Evolutionary conservation across 2,329 filamentous ascomycete genomes (phyloP), one percentile per base, ranked within the genome.

Genomic region (Talaromyces islandicus): DNA sequence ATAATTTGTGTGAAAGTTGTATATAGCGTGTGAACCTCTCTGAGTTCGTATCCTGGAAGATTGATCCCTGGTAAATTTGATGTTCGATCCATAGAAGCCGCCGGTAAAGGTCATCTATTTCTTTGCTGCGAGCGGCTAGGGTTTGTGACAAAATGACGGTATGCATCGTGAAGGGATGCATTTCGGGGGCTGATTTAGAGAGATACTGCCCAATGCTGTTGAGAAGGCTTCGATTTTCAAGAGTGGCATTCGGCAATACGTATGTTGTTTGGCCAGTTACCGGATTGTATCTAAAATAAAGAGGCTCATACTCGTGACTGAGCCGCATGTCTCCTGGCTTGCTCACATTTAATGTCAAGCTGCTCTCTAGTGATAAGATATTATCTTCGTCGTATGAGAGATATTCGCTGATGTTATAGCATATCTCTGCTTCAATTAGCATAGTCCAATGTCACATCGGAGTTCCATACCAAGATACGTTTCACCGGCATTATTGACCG

Each of bases 81-180:
- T 62, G 63, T 32, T 66, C 64, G n/a, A 66, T 66, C 63, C 63
- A 64, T 5, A 66, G 38, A 30, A 66, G 54, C 46, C 62, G 63
- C 24, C 63, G 62, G 12, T 63, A 60, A 6, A 66, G 51, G 25
- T 64, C 61, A 25, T 66, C 58, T 9, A 66, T 56, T 38, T 62
- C 61, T 14, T 48, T 56, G 7, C 51, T 64, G 58, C 63, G 61
- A n/a, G 60, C 38, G 9, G 63, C 60, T 32, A 66, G 58, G 19
- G 55, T 59, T 4, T 63, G 58, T 11, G 64, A 64, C 24, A 66
- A 29, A 2, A 66, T 60, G 1, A 62, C 63, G 6, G 61, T 57
- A 14, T 66, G 64, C 10, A 66, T 29, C 7, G 60, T 55, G 19
- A 64, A 58, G 24, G 63, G 61, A 24, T 65, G 64, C 55, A 64